Evolutionary conservation across 2,329 filamentous ascomycete genomes (phyloP).

Genomic region (Monosporascus sp.): DNA sequence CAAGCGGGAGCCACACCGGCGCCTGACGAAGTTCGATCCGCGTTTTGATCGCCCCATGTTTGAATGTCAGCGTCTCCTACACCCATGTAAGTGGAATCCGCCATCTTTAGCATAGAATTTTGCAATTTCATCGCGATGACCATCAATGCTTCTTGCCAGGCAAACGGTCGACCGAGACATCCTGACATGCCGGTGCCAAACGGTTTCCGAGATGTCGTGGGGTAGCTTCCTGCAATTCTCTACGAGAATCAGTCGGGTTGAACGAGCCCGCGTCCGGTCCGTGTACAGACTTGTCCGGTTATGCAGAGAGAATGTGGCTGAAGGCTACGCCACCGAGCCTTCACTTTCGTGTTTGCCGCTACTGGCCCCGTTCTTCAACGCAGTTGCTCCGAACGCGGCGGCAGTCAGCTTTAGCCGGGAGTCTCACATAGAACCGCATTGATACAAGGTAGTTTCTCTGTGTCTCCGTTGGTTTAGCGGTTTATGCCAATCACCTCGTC

Average conservation of each 20-base stretch:
- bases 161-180: constrained; percentile 50
- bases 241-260: constrained; percentile 58
- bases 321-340: constrained; percentile 38
- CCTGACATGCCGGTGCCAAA: constrained; percentile 49
- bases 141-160: constrained; percentile 49
- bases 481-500: constrained; percentile 44
- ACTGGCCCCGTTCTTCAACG: constrained; percentile 38
- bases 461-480: constrained; percentile 41
- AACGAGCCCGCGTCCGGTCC: constrained; percentile 54
- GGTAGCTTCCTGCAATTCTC: constrained; percentile 38
- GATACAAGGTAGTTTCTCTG: constrained; percentile 48
- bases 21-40: constrained; percentile 42
- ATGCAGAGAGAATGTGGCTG: constrained; percentile 42
- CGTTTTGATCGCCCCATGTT: constrained; percentile 61
- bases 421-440: constrained; percentile 52
- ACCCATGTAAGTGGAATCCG: constrained; percentile 55
- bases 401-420: constrained; percentile 44
- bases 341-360: constrained; percentile 49
- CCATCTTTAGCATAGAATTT: constrained; percentile 63
- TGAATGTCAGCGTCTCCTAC: constrained; percentile 55
- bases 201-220: constrained; percentile 42
- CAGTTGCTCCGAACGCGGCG: constrained; percentile 38
- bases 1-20: not conserved
- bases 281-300: constrained; percentile 52
- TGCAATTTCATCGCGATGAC: constrained; percentile 57